Evolutionary conservation across 2,329 filamentous ascomycete genomes (phyloP).

Genomic region (Exserohilum rostratum): DNA sequence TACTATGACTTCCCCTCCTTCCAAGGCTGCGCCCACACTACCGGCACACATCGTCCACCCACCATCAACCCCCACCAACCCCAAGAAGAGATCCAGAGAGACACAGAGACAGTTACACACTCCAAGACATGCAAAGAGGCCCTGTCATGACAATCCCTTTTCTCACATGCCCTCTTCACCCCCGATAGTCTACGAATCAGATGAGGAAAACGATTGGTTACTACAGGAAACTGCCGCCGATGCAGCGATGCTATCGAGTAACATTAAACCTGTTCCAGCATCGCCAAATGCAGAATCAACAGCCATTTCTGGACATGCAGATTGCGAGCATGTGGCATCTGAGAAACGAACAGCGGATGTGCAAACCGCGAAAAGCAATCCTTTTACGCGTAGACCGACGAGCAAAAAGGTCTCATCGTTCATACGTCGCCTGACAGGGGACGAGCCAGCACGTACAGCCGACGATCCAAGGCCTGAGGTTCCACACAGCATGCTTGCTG

Average conservation of each 20-base stretch:
- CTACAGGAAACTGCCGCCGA: slow-evolving; percentile 8
- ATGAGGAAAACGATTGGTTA: slow-evolving; percentile 7
- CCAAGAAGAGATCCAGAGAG: slow-evolving; percentile 4
- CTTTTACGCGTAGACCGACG: slow-evolving; percentile 28
- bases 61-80: slow-evolving; percentile 23
- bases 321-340: slow-evolving; percentile 36
- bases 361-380: slow-evolving; percentile 37
- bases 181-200: slow-evolving; percentile 4
- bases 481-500: slow-evolving; percentile 1
- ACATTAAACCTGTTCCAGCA: slow-evolving; percentile 51
- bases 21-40: slow-evolving; percentile 27
- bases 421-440: slow-evolving; percentile 34
- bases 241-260: slow-evolving; percentile 47
- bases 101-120: slow-evolving; percentile 10
- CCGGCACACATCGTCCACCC: slow-evolving; percentile 12
- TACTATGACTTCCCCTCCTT: slow-evolving; percentile 22
- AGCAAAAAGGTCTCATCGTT: slow-evolving; percentile 28
- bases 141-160: slow-evolving; percentile 1
- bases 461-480: neutral
- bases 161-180: slow-evolving; percentile 21
- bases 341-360: slow-evolving; percentile 32
- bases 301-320: slow-evolving; percentile 48
- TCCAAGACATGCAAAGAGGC: slow-evolving; percentile 7
- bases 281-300: slow-evolving; percentile 49
- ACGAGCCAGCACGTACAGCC: slow-evolving; percentile 2